Base-by-base conservation (phyloP, 75 land plant species). In the Adiantum capillusveneris region DNA sequence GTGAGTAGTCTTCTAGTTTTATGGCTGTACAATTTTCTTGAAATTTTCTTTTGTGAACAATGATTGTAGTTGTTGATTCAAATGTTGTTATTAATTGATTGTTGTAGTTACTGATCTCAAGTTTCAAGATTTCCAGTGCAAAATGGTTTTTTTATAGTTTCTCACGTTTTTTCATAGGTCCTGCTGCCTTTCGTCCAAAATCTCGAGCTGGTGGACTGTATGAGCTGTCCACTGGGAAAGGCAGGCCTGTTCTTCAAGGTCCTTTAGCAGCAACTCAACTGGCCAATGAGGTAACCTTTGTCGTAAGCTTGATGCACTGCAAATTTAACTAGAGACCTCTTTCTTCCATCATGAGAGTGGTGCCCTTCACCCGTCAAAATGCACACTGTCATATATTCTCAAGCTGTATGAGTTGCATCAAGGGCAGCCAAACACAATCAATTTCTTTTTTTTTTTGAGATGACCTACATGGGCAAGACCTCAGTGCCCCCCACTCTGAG, bases 171-270 rank as follows among this genome's bases (percentile, higher is more conserved):
- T 19, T 57, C 53, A 41, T 73, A 94, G 98, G 91, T 71, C 87
- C 98, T 39, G 96, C 98, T 62, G 98, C 98, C 39, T 94, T 94
- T 65, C 79, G 98, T 44, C 90, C 90, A 29, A 77, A 86, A 34
- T 74, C 82, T 31, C 81, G 77, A 57, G 68, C 81, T 57, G 67
- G 82, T 29, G 78, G 78, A 41, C 37, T 69, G 2, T 92, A 92
- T 67, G 75, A 56, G 49, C 62, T 91, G 48, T 75, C 67, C 20
- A 60, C 86, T 56, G 89, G 80, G 65, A 79, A 81, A 65, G 89
- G 94, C 26, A 77, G 97, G 24, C 97, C 94, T 45, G 86, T 92
- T 27, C 65, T 94, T 31, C 96, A 89, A 53, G 98, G 98, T 6
- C 78, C 93, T 34, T 60, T 89, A 66, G 98, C 95, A 14, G 85